Percentiles rank a stretch among this genome's conserved stretches.
Conservation (phyloP, 805 yeast species). For the Schwanniomyces yamadae region DNA sequence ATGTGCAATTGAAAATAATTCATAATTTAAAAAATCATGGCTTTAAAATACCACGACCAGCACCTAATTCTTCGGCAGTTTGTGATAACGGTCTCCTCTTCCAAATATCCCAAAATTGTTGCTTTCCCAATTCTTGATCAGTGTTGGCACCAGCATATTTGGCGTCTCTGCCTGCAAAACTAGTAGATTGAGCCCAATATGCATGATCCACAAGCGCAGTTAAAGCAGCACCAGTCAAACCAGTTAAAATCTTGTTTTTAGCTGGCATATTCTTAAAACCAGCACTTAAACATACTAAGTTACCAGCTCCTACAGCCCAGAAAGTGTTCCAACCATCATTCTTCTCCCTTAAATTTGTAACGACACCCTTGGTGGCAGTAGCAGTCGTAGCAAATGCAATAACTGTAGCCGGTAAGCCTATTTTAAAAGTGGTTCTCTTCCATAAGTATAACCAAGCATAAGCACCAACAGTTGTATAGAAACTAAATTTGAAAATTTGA, state of each 20-base stretch:
- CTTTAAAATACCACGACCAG: conserved; percentile 56
- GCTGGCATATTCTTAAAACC: conserved; percentile 42
- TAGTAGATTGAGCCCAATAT: conserved; percentile 41
- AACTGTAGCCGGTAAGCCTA: conserved; percentile 39
- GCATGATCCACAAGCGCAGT: conserved; percentile 39
- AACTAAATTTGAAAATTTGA: conserved; percentile 45
- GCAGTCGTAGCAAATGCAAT: conserved; percentile 50
- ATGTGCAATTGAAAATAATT: neutral
- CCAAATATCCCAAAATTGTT: conserved; percentile 75
- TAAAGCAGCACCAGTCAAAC: conserved; percentile 38
- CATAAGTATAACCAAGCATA: conserved; percentile 45
- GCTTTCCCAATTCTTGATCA: conserved; percentile 35
- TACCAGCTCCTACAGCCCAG: conserved; percentile 60
- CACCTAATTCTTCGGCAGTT: conserved; percentile 74
- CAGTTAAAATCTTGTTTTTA: conserved; percentile 41
- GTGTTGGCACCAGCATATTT: conserved; percentile 41
- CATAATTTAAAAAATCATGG: conserved; percentile 15
- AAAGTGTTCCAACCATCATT: conserved; percentile 63
- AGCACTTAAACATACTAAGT: conserved; percentile 45
- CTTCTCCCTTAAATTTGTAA: conserved; percentile 60
- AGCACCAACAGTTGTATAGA: conserved; percentile 50
- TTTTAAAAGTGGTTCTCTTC: conserved; percentile 43
- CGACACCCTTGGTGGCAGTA: conserved; percentile 46
- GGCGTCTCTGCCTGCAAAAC: conserved; percentile 37
- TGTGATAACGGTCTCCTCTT: conserved; percentile 81